Percentiles rank a stretch among this genome's conserved stretches.
Evolutionary conservation across 2,329 filamentous ascomycete species (phyloP).

Genomic region (Claviceps pazoutovae): DNA sequence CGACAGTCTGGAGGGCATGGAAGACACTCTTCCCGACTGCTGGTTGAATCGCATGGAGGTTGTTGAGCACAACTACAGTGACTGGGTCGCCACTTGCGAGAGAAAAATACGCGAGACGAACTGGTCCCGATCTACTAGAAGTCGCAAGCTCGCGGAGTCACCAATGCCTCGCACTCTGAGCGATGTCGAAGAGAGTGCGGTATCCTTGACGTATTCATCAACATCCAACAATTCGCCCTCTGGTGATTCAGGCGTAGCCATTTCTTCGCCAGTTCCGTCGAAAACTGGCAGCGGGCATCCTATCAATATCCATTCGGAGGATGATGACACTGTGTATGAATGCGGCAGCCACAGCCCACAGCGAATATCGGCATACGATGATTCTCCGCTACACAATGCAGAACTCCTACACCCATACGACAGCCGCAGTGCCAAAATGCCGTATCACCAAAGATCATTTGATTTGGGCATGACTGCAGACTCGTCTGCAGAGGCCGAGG

Average conservation of each 20-base stretch:
- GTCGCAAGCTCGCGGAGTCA: background rate
- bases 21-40: slow-evolving; percentile 68
- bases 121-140: slow-evolving; percentile 16
- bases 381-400: background rate
- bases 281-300: too few species aligned
- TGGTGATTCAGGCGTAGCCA: too few species aligned
- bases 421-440: background rate
- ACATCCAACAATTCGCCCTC: too few species aligned
- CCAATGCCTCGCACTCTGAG: background rate
- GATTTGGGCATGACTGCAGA: slow-evolving; percentile 1
- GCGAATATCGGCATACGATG: background rate
- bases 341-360: background rate
- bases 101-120: slow-evolving; percentile 57
- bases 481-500: background rate
- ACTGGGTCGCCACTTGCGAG: slow-evolving; percentile 71
- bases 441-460: background rate
- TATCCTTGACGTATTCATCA: background rate
- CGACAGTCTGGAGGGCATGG: slow-evolving; percentile 68
- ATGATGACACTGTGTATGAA: background rate
- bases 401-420: background rate
- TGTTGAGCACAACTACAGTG: slow-evolving; percentile 62
- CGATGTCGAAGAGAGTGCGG: background rate
- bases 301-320: too few species aligned
- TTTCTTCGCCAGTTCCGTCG: too few species aligned
- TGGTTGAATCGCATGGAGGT: slow-evolving; percentile 83